Base-by-base conservation (phyloP, 805 yeast genomes). In the Candida maesae region DNA sequence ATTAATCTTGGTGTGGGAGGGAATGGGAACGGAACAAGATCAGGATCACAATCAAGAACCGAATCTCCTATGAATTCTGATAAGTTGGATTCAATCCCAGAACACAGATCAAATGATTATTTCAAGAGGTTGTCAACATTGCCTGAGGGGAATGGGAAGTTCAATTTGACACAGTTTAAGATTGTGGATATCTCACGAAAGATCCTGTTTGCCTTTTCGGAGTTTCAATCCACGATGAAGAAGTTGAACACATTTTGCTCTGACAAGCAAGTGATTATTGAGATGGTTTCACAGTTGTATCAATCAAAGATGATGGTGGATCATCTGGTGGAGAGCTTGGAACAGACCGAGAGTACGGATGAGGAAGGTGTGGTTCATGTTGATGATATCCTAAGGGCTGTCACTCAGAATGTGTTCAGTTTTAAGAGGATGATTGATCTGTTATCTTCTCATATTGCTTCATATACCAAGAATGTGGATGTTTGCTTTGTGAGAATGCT, bases 401-500 rank as follows among this genome's bases (percentile, higher is more conserved):
- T 47, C 3, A 55, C 56, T 6, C 39, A 39, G 18, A 44, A 46
- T 2, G 41, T 41, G 3, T 26, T 41, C n/a, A 70, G 77, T 2
- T 79, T 82, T 56, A 76, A 74, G 48, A 68, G 71, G 24, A 70
- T 79, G 19, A 68, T 78, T 54, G 56, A 61, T 7, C 54, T 71
- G 7, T 55, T 82, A 18, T 67, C 77, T 37, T 73, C 71, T 2
- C 71, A 76, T 52, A 65, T 76, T 35, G 53, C 63, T 1, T 49
- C 66, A 0, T 73, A 81, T 50, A 72, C 78, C n/a, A 70, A 67
- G 28, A 73, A 70, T 32, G 73, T 77, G 29, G 90, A 84, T 56
- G 68, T 80, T 13, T 74, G 84, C 46, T 81, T 79, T 52, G 68
- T 82, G 10, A 64, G 91, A 46, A 72, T 81, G 71, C 68, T 83